Percentiles rank a stretch among this genome's conserved stretches.
Evolutionary conservation across 1,284 basidiomycete species (phyloP).

Genomic region (Dichomitus squalens): DNA sequence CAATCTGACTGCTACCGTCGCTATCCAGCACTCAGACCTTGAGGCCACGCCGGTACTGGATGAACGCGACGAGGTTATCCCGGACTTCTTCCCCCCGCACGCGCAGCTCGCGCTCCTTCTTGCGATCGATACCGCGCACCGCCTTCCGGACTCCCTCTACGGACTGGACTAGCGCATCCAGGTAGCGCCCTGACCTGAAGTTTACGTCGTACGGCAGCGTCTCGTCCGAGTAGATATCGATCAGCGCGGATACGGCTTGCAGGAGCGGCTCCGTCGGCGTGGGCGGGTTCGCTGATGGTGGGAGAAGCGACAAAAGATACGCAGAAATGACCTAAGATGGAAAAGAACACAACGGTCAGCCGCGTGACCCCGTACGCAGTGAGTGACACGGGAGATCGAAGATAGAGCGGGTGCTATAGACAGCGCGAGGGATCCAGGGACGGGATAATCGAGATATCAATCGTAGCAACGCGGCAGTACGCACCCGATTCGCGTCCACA

Average conservation of each 20-base stretch:
- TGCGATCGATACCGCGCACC: conserved; percentile 45
- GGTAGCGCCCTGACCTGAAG: conserved; percentile 59
- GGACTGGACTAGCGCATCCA: conserved; percentile 42
- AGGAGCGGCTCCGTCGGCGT: conserved; percentile 74
- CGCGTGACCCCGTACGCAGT: background rate
- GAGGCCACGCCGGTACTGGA: conserved; percentile 78
- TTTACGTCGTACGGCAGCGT: conserved; percentile 78
- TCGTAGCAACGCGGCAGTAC: conserved; percentile 22
- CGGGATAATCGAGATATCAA: conserved; percentile 1
- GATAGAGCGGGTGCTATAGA: background rate
- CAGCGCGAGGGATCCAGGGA: background rate
- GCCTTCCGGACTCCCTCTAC: conserved; percentile 48
- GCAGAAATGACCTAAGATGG: conserved; percentile 61
- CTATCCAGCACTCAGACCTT: conserved; percentile 36
- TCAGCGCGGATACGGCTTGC: conserved; percentile 83
- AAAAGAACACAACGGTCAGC: conserved; percentile 15
- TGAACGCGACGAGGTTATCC: conserved; percentile 89
- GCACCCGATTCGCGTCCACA: conserved; percentile 72
- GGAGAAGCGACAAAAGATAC: conserved; percentile 66
- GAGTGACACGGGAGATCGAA: background rate
- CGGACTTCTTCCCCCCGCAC: conserved; percentile 71
- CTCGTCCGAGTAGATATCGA: conserved; percentile 97
- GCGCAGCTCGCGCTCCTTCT: conserved; percentile 43
- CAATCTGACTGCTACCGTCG: background rate
- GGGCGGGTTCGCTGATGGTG: conserved; percentile 41